Evolutionary conservation across 2,329 filamentous ascomycete genomes (phyloP).

Genomic region (Diaporthe amygdali): DNA sequence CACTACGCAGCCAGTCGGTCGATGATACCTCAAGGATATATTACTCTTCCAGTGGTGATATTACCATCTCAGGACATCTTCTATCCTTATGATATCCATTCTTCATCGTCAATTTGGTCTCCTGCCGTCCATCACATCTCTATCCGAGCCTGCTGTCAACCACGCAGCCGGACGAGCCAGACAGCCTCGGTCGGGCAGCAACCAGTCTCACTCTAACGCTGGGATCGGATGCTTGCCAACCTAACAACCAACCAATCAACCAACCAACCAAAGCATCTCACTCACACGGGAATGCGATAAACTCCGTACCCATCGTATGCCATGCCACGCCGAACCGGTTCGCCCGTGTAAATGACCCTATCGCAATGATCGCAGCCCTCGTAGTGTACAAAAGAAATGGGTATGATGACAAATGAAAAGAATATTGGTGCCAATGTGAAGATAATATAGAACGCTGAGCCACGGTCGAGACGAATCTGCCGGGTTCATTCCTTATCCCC

Average conservation of each 20-base stretch:
- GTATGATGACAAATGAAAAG: constrained; percentile 27
- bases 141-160: neutral
- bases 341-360: constrained; percentile 24
- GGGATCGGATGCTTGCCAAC: neutral
- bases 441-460: neutral
- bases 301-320: constrained; percentile 17
- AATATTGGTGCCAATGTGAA: constrained; percentile 22
- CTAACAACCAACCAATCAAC: neutral
- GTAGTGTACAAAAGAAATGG: constrained; percentile 25
- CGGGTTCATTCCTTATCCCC: neutral
- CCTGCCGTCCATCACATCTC: neutral
- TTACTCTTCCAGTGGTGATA: constrained; percentile 8
- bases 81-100: neutral
- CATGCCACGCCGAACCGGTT: constrained; percentile 21
- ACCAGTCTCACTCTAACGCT: constrained; percentile 2
- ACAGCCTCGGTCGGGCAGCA: neutral
- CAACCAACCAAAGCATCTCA: neutral
- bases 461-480: neutral
- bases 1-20: too few species aligned
- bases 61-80: neutral
- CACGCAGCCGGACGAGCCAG: neutral
- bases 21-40: constrained; percentile 5
- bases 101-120: constrained; percentile 4
- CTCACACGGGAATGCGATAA: constrained; percentile 13
- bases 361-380: constrained; percentile 24